Evolutionary conservation across 2,329 filamentous ascomycete genomes (phyloP).

Genomic region (Sordariomycetes sp.): DNA sequence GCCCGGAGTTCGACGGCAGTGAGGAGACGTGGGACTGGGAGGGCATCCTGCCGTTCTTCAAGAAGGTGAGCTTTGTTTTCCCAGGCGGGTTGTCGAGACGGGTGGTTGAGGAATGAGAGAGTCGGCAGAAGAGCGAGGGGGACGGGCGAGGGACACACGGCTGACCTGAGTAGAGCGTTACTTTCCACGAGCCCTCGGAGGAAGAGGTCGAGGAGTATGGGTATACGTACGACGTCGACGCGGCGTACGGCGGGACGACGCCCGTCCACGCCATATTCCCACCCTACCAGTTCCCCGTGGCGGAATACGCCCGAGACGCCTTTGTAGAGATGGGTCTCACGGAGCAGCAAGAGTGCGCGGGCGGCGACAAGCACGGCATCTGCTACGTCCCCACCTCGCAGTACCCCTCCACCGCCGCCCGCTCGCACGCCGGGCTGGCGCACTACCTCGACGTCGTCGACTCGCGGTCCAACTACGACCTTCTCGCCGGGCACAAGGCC

Average conservation of each 20-base stretch:
- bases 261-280: slow-evolving; percentile 17
- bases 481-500: slow-evolving; percentile 16
- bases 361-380: slow-evolving; percentile 16
- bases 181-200: slow-evolving; percentile 10
- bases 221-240: slow-evolving; percentile 16
- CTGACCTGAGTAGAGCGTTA: slow-evolving; percentile 4
- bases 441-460: slow-evolving; percentile 15
- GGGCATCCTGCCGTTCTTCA: slow-evolving; percentile 19
- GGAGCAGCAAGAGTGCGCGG: slow-evolving; percentile 6
- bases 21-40: slow-evolving; percentile 20
- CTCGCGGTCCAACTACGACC: slow-evolving; percentile 12
- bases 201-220: slow-evolving; percentile 14
- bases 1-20: slow-evolving; percentile 10
- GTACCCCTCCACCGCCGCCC: slow-evolving; percentile 13
- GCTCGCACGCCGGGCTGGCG: slow-evolving; percentile 16
- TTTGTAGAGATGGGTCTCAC: slow-evolving; percentile 13
- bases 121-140: background rate
- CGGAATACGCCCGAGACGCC: slow-evolving; percentile 9
- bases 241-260: slow-evolving; percentile 15
- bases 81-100: too few relatives aligned
- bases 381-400: slow-evolving; percentile 17
- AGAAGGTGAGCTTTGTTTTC: slow-evolving; percentile 13
- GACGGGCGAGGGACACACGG: background rate
- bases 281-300: slow-evolving; percentile 16
- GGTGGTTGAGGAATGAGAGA: background rate